phyloP scores from a whole-genome alignment of 1,139 yeast genomes.

The Lodderomyces parapsilosis region DNA sequence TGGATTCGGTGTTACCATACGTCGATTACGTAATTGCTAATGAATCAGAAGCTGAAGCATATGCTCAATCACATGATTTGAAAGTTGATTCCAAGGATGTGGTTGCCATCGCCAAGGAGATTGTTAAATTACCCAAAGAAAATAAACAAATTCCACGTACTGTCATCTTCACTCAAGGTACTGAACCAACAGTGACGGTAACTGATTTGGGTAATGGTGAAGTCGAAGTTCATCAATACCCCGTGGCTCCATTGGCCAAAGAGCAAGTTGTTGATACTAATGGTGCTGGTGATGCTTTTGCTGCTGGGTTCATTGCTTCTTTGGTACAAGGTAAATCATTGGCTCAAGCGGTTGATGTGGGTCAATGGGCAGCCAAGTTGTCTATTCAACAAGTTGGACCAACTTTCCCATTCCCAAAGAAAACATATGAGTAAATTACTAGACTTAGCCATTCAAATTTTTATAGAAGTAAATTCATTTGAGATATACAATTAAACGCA shows the following conservation, averaged over 20 bases:
- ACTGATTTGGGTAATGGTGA: constrained; percentile 47
- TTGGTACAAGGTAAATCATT: constrained; percentile 72
- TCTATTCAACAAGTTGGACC: constrained; percentile 95
- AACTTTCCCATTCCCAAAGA: constrained; percentile 83
- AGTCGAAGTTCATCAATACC: constrained; percentile 49
- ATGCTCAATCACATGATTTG: constrained; percentile 79
- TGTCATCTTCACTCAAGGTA: constrained; percentile 90
- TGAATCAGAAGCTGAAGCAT: constrained; percentile 96
- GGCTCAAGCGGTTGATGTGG: constrained; percentile 68
- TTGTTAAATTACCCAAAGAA: constrained; percentile 77
- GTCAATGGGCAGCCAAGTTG: constrained; percentile 95
- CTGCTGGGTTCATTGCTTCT: constrained; percentile 95
- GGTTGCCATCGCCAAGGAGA: constrained; percentile 73
- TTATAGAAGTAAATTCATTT: background rate
- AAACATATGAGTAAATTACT: constrained; percentile 43
- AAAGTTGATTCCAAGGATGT: constrained; percentile 50
- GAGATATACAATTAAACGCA: constrained; percentile 2
- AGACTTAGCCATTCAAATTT: too few relatives aligned
- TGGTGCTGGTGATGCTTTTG: constrained; percentile 99
- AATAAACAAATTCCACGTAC: constrained; percentile 73
- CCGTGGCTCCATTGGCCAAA: constrained; percentile 70
- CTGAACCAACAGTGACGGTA: constrained; percentile 82
- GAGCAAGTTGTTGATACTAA: constrained; percentile 83
- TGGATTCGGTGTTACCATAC: constrained; percentile 78
- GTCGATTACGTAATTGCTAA: constrained; percentile 92